Conservation (phyloP, 306 rosid species). For the Prunus mira region DNA sequence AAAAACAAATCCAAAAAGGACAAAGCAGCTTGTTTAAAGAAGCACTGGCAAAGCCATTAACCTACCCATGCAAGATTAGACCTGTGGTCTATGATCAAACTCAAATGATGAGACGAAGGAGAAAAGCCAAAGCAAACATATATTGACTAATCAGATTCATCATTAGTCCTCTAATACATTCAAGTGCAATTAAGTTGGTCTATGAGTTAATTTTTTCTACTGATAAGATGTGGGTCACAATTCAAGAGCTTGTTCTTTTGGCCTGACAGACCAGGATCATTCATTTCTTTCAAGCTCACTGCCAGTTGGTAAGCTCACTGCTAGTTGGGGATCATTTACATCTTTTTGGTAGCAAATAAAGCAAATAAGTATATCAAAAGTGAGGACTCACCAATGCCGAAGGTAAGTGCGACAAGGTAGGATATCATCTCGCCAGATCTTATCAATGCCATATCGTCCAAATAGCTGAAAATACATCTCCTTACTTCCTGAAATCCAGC, state of each 20-base stretch:
- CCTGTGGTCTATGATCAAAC: not conserved
- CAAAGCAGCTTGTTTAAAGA: not conserved
- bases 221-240: not conserved
- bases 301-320: not conserved
- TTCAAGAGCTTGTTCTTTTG: not conserved
- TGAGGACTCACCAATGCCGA: slow-evolving; percentile 74
- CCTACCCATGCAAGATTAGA: not conserved
- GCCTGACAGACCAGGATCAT: not conserved
- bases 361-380: not conserved
- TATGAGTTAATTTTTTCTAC: not conserved
- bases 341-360: not conserved
- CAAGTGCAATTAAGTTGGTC: not conserved
- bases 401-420: slow-evolving; percentile 91
- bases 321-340: not conserved
- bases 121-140: not conserved
- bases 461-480: slow-evolving; percentile 66
- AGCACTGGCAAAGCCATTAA: not conserved
- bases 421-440: slow-evolving; percentile 91
- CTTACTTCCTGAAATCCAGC: slow-evolving; percentile 55
- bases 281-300: not conserved
- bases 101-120: not conserved
- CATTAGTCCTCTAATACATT: not conserved
- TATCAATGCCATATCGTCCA: slow-evolving; percentile 69
- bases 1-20: not conserved
- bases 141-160: not conserved